Conservation (phyloP, 805 yeast species). For the Saturnispora gosingensis region DNA sequence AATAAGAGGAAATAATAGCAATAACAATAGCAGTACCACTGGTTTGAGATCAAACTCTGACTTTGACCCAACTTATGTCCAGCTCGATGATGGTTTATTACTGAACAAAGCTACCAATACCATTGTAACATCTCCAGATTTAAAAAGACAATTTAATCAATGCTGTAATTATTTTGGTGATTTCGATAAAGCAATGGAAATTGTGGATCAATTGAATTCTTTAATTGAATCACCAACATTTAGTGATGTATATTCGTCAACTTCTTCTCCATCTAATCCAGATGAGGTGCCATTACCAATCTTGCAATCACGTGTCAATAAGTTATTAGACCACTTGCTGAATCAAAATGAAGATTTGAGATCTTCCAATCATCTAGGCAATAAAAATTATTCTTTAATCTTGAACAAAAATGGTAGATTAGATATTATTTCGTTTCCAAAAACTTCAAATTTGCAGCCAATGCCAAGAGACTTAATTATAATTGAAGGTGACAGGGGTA, state of each 20-base stretch:
- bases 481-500: slow-evolving; percentile 79
- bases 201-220: slow-evolving; percentile 30
- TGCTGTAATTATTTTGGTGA: slow-evolving; percentile 50
- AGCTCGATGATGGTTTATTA: slow-evolving; percentile 56
- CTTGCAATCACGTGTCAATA: slow-evolving; percentile 20
- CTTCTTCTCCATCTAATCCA: neutral
- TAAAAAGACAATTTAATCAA: slow-evolving; percentile 39
- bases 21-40: neutral
- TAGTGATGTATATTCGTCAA: neutral
- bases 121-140: slow-evolving; percentile 50
- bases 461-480: slow-evolving; percentile 59
- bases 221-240: slow-evolving; percentile 17
- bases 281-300: slow-evolving; percentile 12
- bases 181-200: slow-evolving; percentile 29
- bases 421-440: slow-evolving; percentile 61
- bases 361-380: slow-evolving; percentile 24
- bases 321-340: slow-evolving; percentile 31
- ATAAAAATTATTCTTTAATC: slow-evolving; percentile 30
- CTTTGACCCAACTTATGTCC: slow-evolving; percentile 13
- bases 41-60: slow-evolving; percentile 8
- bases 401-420: slow-evolving; percentile 36
- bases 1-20: neutral
- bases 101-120: slow-evolving; percentile 39
- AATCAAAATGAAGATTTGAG: slow-evolving; percentile 37
- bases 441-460: slow-evolving; percentile 50